phyloP scores from a whole-genome alignment of 257 asterid species.

The Cordia subcordata region DNA sequence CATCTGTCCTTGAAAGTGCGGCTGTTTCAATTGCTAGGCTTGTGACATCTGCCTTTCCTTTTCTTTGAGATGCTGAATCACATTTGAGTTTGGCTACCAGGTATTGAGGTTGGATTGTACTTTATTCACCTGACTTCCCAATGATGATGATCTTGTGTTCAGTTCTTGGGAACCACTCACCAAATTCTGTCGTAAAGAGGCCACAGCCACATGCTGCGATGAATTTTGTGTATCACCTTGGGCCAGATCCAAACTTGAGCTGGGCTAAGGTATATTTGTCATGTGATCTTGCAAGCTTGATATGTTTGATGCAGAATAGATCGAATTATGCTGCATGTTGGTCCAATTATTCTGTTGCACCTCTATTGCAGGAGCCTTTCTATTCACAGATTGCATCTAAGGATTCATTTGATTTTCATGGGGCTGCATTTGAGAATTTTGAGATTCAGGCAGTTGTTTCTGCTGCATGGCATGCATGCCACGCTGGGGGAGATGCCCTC shows the following conservation, averaged over 20 bases:
- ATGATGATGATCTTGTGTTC: constrained; percentile 50
- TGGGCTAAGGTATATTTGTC: constrained; percentile 57
- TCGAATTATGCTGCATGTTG: constrained; percentile 59
- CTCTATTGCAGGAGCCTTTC: constrained; percentile 42
- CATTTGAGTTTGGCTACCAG: constrained; percentile 47
- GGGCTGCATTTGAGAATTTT: constrained; percentile 48
- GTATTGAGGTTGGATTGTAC: constrained; percentile 58
- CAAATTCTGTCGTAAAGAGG: constrained; percentile 69
- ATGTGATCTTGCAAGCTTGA: constrained; percentile 65
- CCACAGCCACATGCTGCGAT: constrained; percentile 67
- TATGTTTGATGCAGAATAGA: constrained; percentile 44
- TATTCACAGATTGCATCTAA: constrained; percentile 58
- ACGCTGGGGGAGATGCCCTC: constrained; percentile 67
- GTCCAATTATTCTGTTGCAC: constrained; percentile 53
- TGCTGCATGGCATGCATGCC: constrained; percentile 64
- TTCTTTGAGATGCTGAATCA: constrained; percentile 64
- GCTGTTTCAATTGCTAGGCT: constrained; percentile 64
- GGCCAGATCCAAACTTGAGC: constrained; percentile 60
- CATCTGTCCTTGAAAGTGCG: constrained; percentile 49
- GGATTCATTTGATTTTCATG: constrained; percentile 72
- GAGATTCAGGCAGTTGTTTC: constrained; percentile 55
- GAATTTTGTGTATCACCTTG: constrained; percentile 64
- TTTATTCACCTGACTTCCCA: constrained; percentile 51
- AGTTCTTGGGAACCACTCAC: constrained; percentile 65
- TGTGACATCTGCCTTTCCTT: constrained; percentile 70